Evolutionary conservation across 768 basidiomycete species (phyloP).

Genomic region (Podaxis sp.): DNA sequence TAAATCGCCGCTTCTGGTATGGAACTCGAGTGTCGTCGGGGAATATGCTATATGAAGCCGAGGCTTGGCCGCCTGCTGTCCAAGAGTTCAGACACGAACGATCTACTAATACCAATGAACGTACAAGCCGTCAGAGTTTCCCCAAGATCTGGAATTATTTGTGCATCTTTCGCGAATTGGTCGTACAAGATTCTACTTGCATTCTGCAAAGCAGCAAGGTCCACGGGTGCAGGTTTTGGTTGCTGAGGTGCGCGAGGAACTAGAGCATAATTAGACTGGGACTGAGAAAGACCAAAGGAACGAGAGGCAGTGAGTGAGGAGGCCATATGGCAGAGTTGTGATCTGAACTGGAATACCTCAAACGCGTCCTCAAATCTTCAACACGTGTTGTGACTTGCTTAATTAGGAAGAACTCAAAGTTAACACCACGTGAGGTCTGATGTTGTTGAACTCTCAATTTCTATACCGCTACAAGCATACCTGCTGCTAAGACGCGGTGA

Average conservation of each 20-base stretch:
- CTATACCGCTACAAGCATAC: too few relatives aligned
- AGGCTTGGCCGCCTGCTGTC: constrained; percentile 65
- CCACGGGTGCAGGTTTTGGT: constrained; percentile 42
- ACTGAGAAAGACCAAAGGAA: constrained; percentile 16
- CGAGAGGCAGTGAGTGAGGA: constrained; percentile 17
- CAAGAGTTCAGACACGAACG: constrained; percentile 15
- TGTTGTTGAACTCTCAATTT: neutral
- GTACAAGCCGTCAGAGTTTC: constrained; percentile 64
- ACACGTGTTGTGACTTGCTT: constrained; percentile 8
- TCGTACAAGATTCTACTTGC: constrained; percentile 71
- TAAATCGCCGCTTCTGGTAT: constrained; percentile 74
- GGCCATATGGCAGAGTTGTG: constrained; percentile 12
- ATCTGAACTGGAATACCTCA: constrained; percentile 1
- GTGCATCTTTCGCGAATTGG: constrained; percentile 69
- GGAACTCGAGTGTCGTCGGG: constrained; percentile 78
- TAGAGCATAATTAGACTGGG: constrained; percentile 16
- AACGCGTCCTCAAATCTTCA: constrained; percentile 15
- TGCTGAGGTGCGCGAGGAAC: constrained; percentile 25
- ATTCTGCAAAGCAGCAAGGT: constrained; percentile 61
- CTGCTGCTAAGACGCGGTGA: too few relatives aligned
- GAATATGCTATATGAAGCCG: constrained; percentile 77
- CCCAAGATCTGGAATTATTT: constrained; percentile 72
- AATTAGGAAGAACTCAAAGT: neutral
- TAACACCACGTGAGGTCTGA: neutral
- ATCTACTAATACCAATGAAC: constrained; percentile 23